Conservation (phyloP, 2,329 filamentous ascomycete genomes). For the Eurotiales sp. region DNA sequence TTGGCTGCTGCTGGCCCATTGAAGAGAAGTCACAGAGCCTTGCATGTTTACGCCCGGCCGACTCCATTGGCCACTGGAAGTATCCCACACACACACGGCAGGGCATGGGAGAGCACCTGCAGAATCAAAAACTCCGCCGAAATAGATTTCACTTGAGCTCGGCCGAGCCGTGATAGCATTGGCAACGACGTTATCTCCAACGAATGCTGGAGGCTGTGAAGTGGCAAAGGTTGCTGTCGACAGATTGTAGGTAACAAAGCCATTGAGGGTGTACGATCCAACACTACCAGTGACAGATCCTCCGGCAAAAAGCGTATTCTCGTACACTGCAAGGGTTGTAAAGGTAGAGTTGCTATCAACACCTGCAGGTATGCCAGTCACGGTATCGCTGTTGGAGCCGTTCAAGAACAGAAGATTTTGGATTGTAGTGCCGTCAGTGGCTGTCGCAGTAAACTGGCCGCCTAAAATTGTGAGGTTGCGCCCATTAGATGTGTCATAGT, state of each 20-base stretch:
- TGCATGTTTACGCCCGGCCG: constrained; percentile 68
- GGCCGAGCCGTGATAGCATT: constrained; percentile 72
- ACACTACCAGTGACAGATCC: constrained; percentile 71
- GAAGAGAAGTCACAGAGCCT: constrained; percentile 67
- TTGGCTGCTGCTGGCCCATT: constrained; percentile 69
- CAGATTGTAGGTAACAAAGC: constrained; percentile 78
- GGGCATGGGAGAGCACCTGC: constrained; percentile 81
- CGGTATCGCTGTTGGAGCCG: constrained; percentile 60
- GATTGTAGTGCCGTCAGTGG: constrained; percentile 65
- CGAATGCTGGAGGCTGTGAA: constrained; percentile 71
- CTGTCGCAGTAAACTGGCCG: constrained; percentile 74
- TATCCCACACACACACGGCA: constrained; percentile 75
- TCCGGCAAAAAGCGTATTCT: constrained; percentile 72
- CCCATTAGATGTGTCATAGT: constrained; percentile 67
- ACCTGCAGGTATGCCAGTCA: constrained; percentile 64
- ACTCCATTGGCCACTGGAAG: constrained; percentile 69
- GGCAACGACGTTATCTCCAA: constrained; percentile 64
- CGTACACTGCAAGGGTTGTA: constrained; percentile 63
- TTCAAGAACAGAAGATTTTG: constrained; percentile 82
- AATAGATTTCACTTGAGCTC: constrained; percentile 69
- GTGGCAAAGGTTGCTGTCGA: constrained; percentile 56
- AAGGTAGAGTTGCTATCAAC: constrained; percentile 72
- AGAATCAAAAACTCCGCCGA: constrained; percentile 78
- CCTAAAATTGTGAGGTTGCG: constrained; percentile 83
- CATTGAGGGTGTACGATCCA: constrained; percentile 60